These are phyloP conservation scores for Thoreauomyces humboldtii DNA, from an alignment of 192 early-diverging fungal genomes.

Conservation along the genomic window DNA sequence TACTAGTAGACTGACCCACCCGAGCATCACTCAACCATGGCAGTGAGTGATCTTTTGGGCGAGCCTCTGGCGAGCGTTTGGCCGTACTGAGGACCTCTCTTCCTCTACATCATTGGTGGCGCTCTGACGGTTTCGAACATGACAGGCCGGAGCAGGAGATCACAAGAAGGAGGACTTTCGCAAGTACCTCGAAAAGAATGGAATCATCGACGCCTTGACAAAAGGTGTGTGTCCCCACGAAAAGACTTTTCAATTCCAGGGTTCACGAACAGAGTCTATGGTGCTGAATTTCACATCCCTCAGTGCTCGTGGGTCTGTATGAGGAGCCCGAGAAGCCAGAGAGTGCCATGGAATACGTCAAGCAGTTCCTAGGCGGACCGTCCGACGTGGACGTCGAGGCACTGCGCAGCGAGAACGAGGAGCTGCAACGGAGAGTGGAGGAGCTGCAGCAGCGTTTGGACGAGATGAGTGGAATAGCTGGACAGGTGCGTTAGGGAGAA, in stretches of 20 bases:
- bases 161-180: constrained; percentile 67
- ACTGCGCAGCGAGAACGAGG: constrained; percentile 55
- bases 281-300: not conserved
- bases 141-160: too few species aligned
- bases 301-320: constrained; percentile 63
- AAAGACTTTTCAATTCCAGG: not conserved
- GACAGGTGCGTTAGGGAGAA: not conserved
- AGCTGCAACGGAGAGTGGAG: constrained; percentile 50
- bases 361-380: constrained; percentile 60
- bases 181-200: constrained; percentile 64
- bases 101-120: too few species aligned
- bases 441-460: constrained; percentile 54
- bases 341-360: constrained; percentile 59
- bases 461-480: constrained; percentile 33
- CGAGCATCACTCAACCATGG: too few species aligned
- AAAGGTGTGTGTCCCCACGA: constrained; percentile 55
- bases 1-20: too few species aligned
- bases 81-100: too few species aligned
- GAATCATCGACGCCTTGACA: constrained; percentile 61
- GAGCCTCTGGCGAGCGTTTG: too few species aligned
- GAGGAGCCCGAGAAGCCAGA: constrained; percentile 68
- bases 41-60: too few species aligned
- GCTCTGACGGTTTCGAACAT: too few species aligned
- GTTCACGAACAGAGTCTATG: too few species aligned
- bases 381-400: constrained; percentile 57